Percentiles rank a stretch among this genome's conserved stretches.
These are phyloP conservation scores for Astrephomene gubernaculifera DNA, from an alignment of 139 green algal species.

Conservation along the genomic window DNA sequence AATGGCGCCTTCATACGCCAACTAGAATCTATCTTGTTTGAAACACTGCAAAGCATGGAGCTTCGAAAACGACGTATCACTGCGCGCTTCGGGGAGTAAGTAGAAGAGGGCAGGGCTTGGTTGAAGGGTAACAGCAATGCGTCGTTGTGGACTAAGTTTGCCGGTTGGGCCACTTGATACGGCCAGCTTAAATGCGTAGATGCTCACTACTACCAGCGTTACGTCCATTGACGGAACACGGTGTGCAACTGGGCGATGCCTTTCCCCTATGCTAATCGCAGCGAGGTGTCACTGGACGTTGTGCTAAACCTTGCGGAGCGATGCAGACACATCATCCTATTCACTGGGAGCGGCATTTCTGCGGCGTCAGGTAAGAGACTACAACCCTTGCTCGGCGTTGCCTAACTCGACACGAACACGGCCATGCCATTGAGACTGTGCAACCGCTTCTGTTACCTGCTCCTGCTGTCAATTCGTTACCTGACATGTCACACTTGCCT, in stretches of 20 bases:
- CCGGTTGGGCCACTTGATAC: neutral
- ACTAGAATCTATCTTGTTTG: too few species aligned
- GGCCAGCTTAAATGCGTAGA: neutral
- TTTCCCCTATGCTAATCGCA: neutral
- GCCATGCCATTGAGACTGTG: neutral
- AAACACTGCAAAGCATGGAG: too few species aligned
- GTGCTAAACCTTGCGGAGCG: slow-evolving; percentile 48
- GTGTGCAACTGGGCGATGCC: neutral
- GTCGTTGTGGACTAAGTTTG: too few species aligned
- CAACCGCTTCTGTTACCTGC: neutral
- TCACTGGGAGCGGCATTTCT: slow-evolving; percentile 88
- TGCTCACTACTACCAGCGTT: too few species aligned
- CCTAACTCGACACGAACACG: neutral
- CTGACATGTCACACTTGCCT: neutral
- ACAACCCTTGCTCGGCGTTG: neutral
- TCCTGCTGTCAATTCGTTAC: neutral
- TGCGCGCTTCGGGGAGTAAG: slow-evolving; percentile 7
- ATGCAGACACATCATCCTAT: slow-evolving; percentile 78
- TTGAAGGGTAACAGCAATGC: neutral
- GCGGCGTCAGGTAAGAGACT: slow-evolving; percentile 74
- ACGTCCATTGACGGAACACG: too few species aligned
- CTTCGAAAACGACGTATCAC: slow-evolving; percentile 7
- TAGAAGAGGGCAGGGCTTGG: neutral
- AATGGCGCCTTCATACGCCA: too few species aligned
- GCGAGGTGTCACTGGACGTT: slow-evolving; percentile 15